These are phyloP conservation scores for Exophiala spinifera DNA, from an alignment of 2,329 filamentous ascomycete genomes.

Conservation along the genomic window DNA sequence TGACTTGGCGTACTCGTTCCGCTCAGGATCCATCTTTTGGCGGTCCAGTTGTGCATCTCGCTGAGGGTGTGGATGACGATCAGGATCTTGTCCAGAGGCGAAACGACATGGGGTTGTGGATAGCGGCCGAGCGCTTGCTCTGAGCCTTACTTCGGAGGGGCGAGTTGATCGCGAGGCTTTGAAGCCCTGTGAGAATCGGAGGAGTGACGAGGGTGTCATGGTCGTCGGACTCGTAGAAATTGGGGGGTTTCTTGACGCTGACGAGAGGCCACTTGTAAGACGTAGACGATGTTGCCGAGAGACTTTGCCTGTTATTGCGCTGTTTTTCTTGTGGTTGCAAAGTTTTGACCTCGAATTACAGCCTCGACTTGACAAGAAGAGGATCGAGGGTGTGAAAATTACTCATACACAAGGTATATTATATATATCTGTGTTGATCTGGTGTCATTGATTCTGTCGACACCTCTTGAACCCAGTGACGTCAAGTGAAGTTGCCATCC, in stretches of 20 bases:
- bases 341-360: too few species aligned
- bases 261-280: background rate
- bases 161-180: background rate
- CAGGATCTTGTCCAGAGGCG: constrained; percentile 13
- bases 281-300: too few species aligned
- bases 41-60: constrained; percentile 44
- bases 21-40: constrained; percentile 61
- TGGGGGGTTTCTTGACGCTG: background rate
- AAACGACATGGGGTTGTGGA: constrained; percentile 7
- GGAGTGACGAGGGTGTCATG: background rate
- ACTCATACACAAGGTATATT: too few species aligned
- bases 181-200: background rate
- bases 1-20: constrained; percentile 66
- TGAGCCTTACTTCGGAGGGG: constrained; percentile 1
- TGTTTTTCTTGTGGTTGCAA: too few species aligned
- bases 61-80: constrained; percentile 15
- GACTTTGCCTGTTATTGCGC: too few species aligned
- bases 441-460: too few species aligned
- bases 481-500: too few species aligned
- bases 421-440: too few species aligned
- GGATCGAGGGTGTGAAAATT: too few species aligned
- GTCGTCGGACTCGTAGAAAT: background rate
- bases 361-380: too few species aligned
- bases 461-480: background rate
- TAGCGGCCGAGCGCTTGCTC: constrained; percentile 6